Percentiles rank a stretch among this genome's conserved stretches.
phyloP scores from a whole-genome alignment of 495 filamentous ascomycete genomes.

The Collariella sp. region DNA sequence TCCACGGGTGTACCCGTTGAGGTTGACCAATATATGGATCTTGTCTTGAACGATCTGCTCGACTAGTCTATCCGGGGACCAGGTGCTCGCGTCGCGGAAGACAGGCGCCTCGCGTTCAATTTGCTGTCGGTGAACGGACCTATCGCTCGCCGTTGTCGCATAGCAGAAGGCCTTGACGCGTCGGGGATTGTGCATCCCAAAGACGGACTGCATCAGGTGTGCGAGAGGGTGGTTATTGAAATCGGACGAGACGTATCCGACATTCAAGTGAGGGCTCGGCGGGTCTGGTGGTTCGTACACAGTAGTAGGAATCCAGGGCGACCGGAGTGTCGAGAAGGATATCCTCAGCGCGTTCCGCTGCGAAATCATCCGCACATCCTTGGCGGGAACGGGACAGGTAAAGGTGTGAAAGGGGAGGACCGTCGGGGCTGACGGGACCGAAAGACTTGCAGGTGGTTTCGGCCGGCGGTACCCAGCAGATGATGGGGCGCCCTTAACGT shows the following conservation, averaged over 20 bases:
- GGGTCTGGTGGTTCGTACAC: constrained; percentile 80
- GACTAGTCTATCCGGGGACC: constrained; percentile 80
- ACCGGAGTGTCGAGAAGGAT: constrained; percentile 75
- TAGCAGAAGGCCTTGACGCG: constrained; percentile 86
- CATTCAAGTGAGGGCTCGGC: constrained; percentile 71
- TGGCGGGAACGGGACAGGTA: constrained; percentile 86
- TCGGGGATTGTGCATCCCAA: constrained; percentile 72
- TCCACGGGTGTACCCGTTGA: constrained; percentile 95
- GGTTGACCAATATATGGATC: constrained; percentile 93
- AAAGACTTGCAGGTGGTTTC: constrained; percentile 62
- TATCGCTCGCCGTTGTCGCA: constrained; percentile 90
- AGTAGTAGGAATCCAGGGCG: constrained; percentile 73
- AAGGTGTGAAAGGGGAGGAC: constrained; percentile 99
- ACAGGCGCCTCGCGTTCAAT: constrained; percentile 92
- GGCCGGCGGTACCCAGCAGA: constrained; percentile 60
- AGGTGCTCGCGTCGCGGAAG: constrained; percentile 80
- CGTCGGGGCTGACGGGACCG: constrained; percentile 84
- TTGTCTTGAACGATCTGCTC: constrained; percentile 84
- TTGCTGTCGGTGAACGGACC: constrained; percentile 82
- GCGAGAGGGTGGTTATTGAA: constrained; percentile 99
- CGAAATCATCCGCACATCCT: constrained; percentile 90
- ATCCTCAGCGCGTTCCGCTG: constrained; percentile 92
- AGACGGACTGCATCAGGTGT: constrained; percentile 97
- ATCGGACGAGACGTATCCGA: constrained; percentile 96
- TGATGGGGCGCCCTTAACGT: constrained; percentile 55